These are phyloP conservation scores for Neopestalotiopsis sp. DNA, from an alignment of 2,329 filamentous ascomycete genomes.

Conservation along the genomic window DNA sequence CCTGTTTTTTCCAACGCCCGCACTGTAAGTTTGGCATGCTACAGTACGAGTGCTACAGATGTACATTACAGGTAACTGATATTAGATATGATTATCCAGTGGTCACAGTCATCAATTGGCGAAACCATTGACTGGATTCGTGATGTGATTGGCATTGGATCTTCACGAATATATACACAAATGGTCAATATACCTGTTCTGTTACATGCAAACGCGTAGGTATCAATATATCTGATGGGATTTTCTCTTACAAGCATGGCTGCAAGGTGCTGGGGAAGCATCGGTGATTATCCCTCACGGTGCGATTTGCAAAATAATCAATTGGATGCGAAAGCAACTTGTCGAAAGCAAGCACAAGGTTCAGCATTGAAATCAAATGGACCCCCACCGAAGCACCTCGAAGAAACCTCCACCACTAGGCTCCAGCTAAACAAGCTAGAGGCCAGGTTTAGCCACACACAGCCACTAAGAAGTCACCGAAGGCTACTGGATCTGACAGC, in stretches of 20 bases:
- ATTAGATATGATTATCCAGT: too few species aligned
- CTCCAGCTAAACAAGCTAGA: background rate
- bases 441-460: background rate
- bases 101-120: too few species aligned
- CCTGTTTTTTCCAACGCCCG: background rate
- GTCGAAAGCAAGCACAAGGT: conserved; percentile 1
- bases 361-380: background rate
- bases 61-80: too few species aligned
- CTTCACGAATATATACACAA: too few species aligned
- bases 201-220: background rate
- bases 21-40: background rate
- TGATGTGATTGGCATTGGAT: too few species aligned
- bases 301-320: background rate
- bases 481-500: background rate
- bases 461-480: conserved; percentile 7
- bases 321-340: conserved; percentile 4
- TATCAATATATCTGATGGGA: background rate
- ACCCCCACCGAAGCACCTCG: conserved; percentile 1
- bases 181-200: too few species aligned
- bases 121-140: too few species aligned
- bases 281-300: background rate
- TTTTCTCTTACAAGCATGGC: background rate
- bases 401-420: background rate
- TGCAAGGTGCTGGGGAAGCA: background rate
- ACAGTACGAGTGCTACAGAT: too few species aligned